Base-by-base conservation (phyloP, 352 stramenopile genomes). In the Phytophthora cryptogea region DNA sequence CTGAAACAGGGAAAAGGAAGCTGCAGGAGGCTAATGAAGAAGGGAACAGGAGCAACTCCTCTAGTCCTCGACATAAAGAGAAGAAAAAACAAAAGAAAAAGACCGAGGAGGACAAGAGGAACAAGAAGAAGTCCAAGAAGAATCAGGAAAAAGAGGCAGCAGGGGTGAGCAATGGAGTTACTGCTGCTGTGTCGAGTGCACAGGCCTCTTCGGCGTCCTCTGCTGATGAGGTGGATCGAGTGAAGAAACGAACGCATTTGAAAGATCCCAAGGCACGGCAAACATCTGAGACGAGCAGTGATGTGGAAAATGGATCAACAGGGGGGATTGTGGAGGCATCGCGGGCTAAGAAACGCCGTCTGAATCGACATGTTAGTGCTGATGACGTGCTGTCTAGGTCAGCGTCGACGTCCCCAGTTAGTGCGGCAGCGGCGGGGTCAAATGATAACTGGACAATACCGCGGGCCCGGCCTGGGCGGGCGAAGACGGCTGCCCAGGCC, bases 401-500 rank as follows among this genome's bases (percentile, higher is more conserved):
- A 9, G 45, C 50, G n/a, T 63, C 54, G 31, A 60, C 59, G 7
- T 73, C 64, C 55, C 51, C 58, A 37, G 36, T 53, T 30, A 51
- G 17, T 26, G 36, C 31, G 35, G 10, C 8, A 9, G 8, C 46
- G 30, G 16, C 30, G 32, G 17, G 36, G 37, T 14, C 48, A 9
- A 37, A 49, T 26, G 28, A 14, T 9, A 62, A 53, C 31, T 66
- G 57, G 52, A 67, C 54, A 46, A 59, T 68, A 26, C 61, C 63
- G 8, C 35, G 53, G 7, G 20, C 58, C 8, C 66, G 62, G 45
- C 41, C 42, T 20, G 39, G 14, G 37, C 40, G 62, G 33, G 33
- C 47, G n/a, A 56, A 50, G 11, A 81, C 66, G 8, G 51, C 65
- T 11, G 67, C 54, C 2, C 72, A 78, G 45, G 54, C 68, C 7